phyloP scores from a whole-genome alignment of 805 yeast genomes.

The Candida pseudoglaebosa region DNA sequence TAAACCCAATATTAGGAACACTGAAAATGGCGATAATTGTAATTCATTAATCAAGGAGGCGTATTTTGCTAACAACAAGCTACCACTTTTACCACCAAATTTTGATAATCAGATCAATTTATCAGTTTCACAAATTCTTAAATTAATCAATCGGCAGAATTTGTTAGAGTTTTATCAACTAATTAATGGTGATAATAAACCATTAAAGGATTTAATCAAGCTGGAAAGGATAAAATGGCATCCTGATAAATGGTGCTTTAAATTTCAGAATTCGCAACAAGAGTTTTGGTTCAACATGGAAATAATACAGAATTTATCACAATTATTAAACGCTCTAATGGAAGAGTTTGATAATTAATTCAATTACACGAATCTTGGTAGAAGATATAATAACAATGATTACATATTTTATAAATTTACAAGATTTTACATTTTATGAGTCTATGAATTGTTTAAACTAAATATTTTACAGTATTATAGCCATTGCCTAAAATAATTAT shows the following conservation, averaged over 20 bases:
- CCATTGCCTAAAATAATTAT: constrained; percentile 2
- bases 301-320: constrained; percentile 26
- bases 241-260: constrained; percentile 56
- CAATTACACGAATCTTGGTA: no score
- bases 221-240: constrained; percentile 64
- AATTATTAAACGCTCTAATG: constrained; percentile 27
- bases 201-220: constrained; percentile 26
- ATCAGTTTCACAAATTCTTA: constrained; percentile 10
- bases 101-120: constrained; percentile 9
- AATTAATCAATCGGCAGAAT: constrained; percentile 17
- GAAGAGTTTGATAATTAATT: constrained; percentile 9
- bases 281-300: constrained; percentile 19
- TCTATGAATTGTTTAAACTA: no score
- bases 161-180: constrained; percentile 25
- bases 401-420: constrained; percentile 4
- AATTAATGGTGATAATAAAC: constrained; percentile 13
- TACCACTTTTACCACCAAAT: constrained; percentile 13
- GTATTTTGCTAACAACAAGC: constrained; percentile 13
- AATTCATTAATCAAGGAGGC: neutral
- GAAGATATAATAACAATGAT: neutral
- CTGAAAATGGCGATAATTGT: constrained; percentile 6
- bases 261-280: constrained; percentile 13
- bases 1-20: neutral
- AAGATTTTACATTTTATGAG: no score
- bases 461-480: no score